A percentile compares a stretch with the other conserved stretches of the same genome.
Conservation (phyloP, 2,329 filamentous ascomycete species). For the Colletotrichum sp. region DNA sequence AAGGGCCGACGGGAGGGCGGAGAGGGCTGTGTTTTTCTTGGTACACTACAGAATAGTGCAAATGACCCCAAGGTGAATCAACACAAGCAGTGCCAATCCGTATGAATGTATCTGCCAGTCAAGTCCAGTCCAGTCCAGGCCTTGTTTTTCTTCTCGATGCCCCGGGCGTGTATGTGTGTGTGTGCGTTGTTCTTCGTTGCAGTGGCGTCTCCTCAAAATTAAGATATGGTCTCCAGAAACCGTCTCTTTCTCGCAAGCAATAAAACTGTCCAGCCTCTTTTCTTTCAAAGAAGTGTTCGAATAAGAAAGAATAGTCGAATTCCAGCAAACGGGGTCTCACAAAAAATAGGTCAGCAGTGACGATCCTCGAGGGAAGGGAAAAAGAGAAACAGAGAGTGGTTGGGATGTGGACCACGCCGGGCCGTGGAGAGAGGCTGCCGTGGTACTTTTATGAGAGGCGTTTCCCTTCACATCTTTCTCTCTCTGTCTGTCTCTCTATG, state of each 20-base stretch:
- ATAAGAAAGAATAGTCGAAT: neutral
- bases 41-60: neutral
- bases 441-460: conserved; percentile 9
- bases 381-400: conserved; percentile 10
- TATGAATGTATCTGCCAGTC: neutral
- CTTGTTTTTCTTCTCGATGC: neutral
- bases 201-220: neutral
- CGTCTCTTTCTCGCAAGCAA: neutral
- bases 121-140: neutral
- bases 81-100: neutral
- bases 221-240: neutral
- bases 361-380: neutral
- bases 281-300: neutral
- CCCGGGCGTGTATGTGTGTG: neutral
- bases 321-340: conserved; percentile 1
- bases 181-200: neutral
- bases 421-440: neutral
- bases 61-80: neutral
- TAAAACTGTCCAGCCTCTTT: conserved; percentile 4
- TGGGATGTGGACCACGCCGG: neutral
- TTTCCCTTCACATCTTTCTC: neutral
- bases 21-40: neutral
- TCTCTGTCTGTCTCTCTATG: neutral
- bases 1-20: neutral
- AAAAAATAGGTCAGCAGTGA: conserved; percentile 8